Evolutionary conservation across 257 asterid species (phyloP).

Genomic region (Solanum chiquidenum): DNA sequence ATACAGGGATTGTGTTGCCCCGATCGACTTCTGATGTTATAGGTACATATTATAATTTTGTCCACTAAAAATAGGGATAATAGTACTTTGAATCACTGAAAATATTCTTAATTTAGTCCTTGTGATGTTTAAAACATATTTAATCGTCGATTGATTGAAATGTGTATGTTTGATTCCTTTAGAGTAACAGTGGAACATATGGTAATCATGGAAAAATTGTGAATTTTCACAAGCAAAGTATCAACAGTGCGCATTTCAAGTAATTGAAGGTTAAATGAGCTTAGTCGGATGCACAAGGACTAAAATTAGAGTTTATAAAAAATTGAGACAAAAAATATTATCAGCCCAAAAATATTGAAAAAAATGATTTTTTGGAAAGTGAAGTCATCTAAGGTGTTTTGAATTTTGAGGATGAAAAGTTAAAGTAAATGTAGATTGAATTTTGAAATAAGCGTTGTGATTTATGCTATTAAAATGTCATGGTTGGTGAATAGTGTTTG

Average conservation of each 20-base stretch:
- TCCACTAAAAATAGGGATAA: neutral
- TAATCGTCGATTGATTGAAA: neutral
- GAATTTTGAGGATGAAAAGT: neutral
- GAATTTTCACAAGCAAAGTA: neutral
- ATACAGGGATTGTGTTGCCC: conserved; percentile 65
- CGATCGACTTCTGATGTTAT: conserved; percentile 43
- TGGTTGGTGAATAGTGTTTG: neutral
- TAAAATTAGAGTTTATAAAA: neutral
- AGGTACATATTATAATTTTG: conserved; percentile 10
- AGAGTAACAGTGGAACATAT: neutral
- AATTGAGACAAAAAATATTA: neutral
- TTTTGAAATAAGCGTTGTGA: neutral
- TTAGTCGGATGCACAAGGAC: neutral
- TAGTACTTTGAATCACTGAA: neutral
- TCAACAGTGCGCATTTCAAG: neutral
- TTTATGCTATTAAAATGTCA: neutral
- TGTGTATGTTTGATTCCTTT: neutral
- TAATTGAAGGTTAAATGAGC: neutral
- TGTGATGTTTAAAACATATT: neutral
- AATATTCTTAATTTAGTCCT: neutral
- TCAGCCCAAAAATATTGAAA: neutral
- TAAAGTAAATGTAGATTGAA: neutral
- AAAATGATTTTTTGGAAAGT: neutral
- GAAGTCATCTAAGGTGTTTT: neutral
- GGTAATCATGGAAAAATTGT: neutral